Base-by-base conservation (phyloP, 129 eudicot genomes). In the Helianthus tuberosus region DNA sequence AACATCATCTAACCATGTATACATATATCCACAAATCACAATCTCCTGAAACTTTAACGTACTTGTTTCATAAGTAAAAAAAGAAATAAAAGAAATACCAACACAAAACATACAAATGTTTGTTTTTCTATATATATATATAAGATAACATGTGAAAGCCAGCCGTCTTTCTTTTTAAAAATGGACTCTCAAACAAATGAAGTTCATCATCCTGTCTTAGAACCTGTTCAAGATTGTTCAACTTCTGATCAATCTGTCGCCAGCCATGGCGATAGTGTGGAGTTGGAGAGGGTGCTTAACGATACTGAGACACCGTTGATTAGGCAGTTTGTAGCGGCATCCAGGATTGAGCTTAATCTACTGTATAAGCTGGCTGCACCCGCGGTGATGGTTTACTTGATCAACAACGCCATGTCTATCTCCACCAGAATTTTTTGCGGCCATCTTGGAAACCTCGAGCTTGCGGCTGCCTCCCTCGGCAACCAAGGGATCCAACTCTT, bases 361-460 rank as follows among this genome's bases (percentile, higher is more conserved):
- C 61, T 87, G 14, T 87, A 75, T 46, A 71, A 75, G 65, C 75
- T 90, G 53, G 96, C 96, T 32, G 93, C 87, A 9, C 93, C 96
- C 0, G 76, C 93, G 4, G 87, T 87, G 73, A 65, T 77, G 79
- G 84, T 87, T 35, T 90, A 90, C 81, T 71, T 90, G 71, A 81
- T 90, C 64, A 90, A 90, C 82, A 90, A 87, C 76, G 64, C 85
- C 72, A 90, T 90, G 93, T 85, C 93, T 46, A 55, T 81, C 11
- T 85, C 92, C 59, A 90, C 93, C 2, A 79, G 91, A 36, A 90
- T 85, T 79, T 90, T 83, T 63, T 76, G 89, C 46, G 96, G 96
- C 67, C 93, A 90, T 0, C 93, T 90, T 12, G 96, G 96, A 43
- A 87, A 87, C 77, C 82, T 76, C 12, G 76, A 84, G 66, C 82